These are phyloP conservation scores for Ophiostoma novo-ulmi DNA, from an alignment of 2,329 filamentous ascomycete genomes.

Conservation along the genomic window DNA sequence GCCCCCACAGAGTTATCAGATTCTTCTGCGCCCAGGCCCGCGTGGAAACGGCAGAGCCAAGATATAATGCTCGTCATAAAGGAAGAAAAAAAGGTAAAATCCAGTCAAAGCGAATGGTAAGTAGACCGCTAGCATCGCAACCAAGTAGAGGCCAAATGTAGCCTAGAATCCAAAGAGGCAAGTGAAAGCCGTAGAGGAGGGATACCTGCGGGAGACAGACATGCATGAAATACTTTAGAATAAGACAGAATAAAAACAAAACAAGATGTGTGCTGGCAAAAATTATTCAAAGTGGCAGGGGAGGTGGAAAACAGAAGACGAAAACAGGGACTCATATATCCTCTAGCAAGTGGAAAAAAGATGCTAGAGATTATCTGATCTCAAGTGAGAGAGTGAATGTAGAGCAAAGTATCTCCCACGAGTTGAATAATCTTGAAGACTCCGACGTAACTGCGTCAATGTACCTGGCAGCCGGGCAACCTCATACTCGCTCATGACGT, in stretches of 20 bases:
- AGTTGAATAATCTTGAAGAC: not conserved
- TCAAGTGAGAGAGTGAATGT: not conserved
- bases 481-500: not conserved
- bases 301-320: not conserved
- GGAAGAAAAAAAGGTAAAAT: not conserved
- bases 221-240: not conserved
- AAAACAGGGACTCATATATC: not conserved
- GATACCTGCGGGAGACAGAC: not conserved
- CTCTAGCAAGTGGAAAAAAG: not conserved
- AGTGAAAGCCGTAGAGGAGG: not conserved
- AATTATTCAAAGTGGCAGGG: not conserved
- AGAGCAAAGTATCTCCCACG: not conserved
- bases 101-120: not conserved
- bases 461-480: not conserved
- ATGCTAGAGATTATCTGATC: slow-evolving; percentile 6
- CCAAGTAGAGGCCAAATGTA: not conserved
- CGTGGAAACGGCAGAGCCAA: not conserved
- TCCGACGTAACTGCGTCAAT: not conserved
- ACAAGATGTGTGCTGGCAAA: not conserved
- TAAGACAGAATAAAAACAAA: not conserved
- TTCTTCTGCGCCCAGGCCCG: slow-evolving; percentile 4
- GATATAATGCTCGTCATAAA: not conserved
- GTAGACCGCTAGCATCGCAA: not conserved
- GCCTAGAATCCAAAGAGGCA: slow-evolving; percentile 3
- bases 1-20: slow-evolving; percentile 10